Base-by-base conservation (phyloP, 2,329 filamentous ascomycete genomes). In the Aspergillus jensenii region DNA sequence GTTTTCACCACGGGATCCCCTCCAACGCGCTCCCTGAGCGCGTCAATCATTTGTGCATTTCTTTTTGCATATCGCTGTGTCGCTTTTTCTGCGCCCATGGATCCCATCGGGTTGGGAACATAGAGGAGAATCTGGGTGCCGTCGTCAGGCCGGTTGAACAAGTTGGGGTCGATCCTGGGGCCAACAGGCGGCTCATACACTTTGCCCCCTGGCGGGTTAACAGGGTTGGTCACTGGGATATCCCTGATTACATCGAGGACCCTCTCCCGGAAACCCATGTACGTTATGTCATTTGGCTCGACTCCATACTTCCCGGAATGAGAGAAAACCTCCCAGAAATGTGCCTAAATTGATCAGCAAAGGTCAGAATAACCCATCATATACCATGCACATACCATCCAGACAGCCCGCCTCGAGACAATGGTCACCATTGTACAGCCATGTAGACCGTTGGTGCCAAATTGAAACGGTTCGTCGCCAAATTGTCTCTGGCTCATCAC, bases 311-410 rank as follows among this genome's bases (percentile, higher is more conserved):
- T 27, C n/a, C 17, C 1, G 6, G 40, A 21, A 27, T 46, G 23
- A 25, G 43, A 46, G 43, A 25, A 46, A 8, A 46, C 21, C 11
- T 46, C 21, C 43, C 43, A 46, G n/a, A 46, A 46, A n/a, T 46
- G 23, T 25, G 23, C 43, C 43, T 46, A 31, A 6, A 27, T 31
- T 17, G 21, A 46, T 27, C 27, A 27, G 27, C 27, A 27, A 27
- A 27, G 27, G 27, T 27, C 27, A 27, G 27, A 27, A 27, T 27
- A 27, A 27, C 27, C 27, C 27, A 25, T 27, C 27, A 27, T 8
- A 27, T 27, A 27, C 27, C 27, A 46, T 15, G 14, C 43, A 25
- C 43, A 19, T 19, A 46, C 43, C 43, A 46, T 46, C 43, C 43
- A 46, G 23, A 46, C 43, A 27, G 43, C 43, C n/a, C 43, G 43